Base-by-base conservation (phyloP, 78 protist genomes). In the Dictyostelium brefeldianum region DNA sequence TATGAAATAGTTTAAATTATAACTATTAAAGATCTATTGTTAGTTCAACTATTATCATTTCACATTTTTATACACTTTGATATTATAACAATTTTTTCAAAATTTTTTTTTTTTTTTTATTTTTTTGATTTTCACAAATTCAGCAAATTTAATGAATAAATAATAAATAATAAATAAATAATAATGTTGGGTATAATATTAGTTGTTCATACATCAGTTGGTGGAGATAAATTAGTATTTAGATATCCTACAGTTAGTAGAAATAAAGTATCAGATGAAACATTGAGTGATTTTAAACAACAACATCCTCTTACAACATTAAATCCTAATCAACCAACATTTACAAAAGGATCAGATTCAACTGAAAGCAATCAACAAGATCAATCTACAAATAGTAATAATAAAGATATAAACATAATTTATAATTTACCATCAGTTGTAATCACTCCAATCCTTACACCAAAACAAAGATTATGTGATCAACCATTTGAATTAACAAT, bases 121-220 rank as follows among this genome's bases (percentile, higher is more conserved):
- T 36, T 36, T 36, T 36, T 36, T 36, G 43, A 36, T 36, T 36
- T 36, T 36, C 43, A 36, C 43, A 36, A 36, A 36, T 36, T 36
- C 43, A 2, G 2, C 2, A 36, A 36, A 36, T 36, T 36, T 36
- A 36, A 36, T 36, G 43, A 2, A 3, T 36, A 36, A 36, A 36
- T 36, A 36, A 36, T 36, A 36, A 59, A 59, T 17, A 59, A 59
- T 18, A 59, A 11, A 22, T 36, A 36, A 36, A 54, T 54, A 14
- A 47, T 36, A 36, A 36, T 79, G 78, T 41, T 91, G n/a, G 95
- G 95, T 47, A 57, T 91, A 9, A 91, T 91, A 29, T 70, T 91
- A n/a, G 95, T 91, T n/a, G 95, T 91, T 17, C 89, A 91, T 36
- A 91, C 95, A 11, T 78, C 89, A 20, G 79, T 83, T 64, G 95